These are phyloP conservation scores for Neurospora hispaniola DNA, from an alignment of 495 filamentous ascomycete genomes.

Conservation along the genomic window DNA sequence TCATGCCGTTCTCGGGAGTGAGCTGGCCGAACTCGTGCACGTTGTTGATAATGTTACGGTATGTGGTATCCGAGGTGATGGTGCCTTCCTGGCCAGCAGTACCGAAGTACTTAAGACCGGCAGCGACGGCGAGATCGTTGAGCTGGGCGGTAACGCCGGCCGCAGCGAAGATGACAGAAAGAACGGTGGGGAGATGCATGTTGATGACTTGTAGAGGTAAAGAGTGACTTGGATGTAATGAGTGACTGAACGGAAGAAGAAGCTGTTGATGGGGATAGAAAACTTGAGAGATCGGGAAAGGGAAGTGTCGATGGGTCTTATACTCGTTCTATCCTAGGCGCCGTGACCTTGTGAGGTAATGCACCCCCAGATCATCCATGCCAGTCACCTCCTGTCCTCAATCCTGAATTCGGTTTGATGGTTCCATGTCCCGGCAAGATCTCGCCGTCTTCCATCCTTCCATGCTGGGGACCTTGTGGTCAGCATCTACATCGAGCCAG, in stretches of 20 bases:
- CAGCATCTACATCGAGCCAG: not conserved
- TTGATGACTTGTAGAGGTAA: not conserved
- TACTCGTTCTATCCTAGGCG: not conserved
- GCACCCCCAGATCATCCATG: not conserved
- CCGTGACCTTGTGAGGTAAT: not conserved
- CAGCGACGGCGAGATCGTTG: constrained; percentile 41
- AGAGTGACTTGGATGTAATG: not conserved
- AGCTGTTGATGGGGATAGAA: not conserved
- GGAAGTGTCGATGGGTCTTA: not conserved
- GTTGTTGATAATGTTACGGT: constrained; percentile 35
- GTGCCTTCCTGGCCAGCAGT: constrained; percentile 46
- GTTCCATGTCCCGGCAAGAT: not conserved
- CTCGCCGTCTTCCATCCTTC: not conserved
- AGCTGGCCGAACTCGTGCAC: constrained; percentile 47
- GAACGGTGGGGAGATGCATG: constrained; percentile 16
- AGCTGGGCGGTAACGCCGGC: constrained; percentile 28
- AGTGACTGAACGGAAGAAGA: not conserved
- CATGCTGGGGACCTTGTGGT: not conserved
- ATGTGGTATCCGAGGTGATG: constrained; percentile 36
- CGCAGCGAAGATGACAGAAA: constrained; percentile 21
- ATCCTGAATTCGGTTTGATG: not conserved
- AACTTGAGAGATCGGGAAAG: not conserved
- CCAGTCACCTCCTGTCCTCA: not conserved
- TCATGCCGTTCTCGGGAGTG: constrained; percentile 50
- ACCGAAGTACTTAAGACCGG: constrained; percentile 48